Evolutionary conservation across 2,329 filamentous ascomycete species (phyloP).

Genomic region (Didymella arachidicola): DNA sequence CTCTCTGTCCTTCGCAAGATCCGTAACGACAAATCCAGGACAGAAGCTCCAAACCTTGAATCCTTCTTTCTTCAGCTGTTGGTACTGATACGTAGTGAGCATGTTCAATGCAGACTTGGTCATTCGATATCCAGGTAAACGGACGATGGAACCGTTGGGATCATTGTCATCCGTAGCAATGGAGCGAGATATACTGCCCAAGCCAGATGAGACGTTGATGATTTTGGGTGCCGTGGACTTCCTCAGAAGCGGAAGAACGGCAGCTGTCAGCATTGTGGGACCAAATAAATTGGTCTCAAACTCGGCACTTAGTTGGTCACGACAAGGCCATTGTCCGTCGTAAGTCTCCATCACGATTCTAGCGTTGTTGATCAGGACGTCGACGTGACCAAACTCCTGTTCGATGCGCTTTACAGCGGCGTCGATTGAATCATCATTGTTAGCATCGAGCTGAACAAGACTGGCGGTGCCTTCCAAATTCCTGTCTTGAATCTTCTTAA

Average conservation of each 20-base stretch:
- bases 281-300: constrained; percentile 52
- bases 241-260: constrained; percentile 46
- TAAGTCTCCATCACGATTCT: constrained; percentile 57
- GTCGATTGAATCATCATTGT: constrained; percentile 44
- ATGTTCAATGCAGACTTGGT: constrained; percentile 50
- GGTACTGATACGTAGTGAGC: constrained; percentile 50
- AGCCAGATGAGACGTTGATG: constrained; percentile 48
- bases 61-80: constrained; percentile 42
- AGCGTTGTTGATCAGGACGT: constrained; percentile 88
- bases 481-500: constrained; percentile 39
- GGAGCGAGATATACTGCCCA: constrained; percentile 44
- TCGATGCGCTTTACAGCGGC: constrained; percentile 45
- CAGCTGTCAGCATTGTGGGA: constrained; percentile 43
- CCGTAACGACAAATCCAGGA: constrained; percentile 43
- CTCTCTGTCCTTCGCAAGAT: constrained; percentile 35
- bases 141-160: constrained; percentile 4
- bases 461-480: constrained; percentile 42
- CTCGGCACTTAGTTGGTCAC: constrained; percentile 28
- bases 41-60: constrained; percentile 44
- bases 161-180: constrained; percentile 22
- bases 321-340: constrained; percentile 21
- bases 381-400: constrained; percentile 59
- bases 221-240: constrained; percentile 39
- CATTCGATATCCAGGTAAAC: constrained; percentile 40
- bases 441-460: constrained; percentile 49